Base-by-base conservation (phyloP, 1,284 basidiomycete species). In the Tilletia walkeri region DNA sequence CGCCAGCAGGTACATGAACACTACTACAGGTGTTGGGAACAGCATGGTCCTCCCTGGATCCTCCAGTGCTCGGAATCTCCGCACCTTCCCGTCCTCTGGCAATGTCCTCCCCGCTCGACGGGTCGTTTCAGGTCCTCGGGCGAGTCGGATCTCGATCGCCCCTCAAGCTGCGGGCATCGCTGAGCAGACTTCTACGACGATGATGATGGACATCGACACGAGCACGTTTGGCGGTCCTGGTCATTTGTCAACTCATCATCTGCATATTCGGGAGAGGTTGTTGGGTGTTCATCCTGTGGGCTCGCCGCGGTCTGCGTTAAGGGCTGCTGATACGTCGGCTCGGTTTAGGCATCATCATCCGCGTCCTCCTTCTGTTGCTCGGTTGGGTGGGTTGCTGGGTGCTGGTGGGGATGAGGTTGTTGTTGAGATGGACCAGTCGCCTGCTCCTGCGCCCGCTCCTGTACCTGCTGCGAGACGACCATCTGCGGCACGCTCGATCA, bases 151-250 rank as follows among this genome's bases (percentile, higher is more conserved):
- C 36, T 38, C 38, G 12, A 63, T 63, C 18, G 59, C 59, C 1
- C 34, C 59, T 6, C 36, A 6, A 7, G n/a, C 24, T 14, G 34
- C 12, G 16, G 14, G 14, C 10, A 3, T 39, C 1, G 59, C 5
- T 14, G 59, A 63, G 59, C 59, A 63, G 59, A 63, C 24, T 30
- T 30, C 24, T 30, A 30, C 59, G 30, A 41, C 38, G 4, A 63
- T 18, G 50, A 53, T 63, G 59, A 63, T 63, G 59, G 59, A 63
- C 34, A 20, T 63, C 34, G 59, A 63, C 36, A 41, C 50, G 50
- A n/a, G 18, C n/a, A 18, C 6, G 20, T 18, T 53, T 24, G 50
- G 50, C 4, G 20, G 20, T 6, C 16, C 7, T 53, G 16, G 12
- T 1, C 12, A 18, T 53, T 1, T 36, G 34, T 34, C 56, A 20